These are phyloP conservation scores for Termitomyces sp. DNA, from an alignment of 768 basidiomycete genomes.

Conservation along the genomic window DNA sequence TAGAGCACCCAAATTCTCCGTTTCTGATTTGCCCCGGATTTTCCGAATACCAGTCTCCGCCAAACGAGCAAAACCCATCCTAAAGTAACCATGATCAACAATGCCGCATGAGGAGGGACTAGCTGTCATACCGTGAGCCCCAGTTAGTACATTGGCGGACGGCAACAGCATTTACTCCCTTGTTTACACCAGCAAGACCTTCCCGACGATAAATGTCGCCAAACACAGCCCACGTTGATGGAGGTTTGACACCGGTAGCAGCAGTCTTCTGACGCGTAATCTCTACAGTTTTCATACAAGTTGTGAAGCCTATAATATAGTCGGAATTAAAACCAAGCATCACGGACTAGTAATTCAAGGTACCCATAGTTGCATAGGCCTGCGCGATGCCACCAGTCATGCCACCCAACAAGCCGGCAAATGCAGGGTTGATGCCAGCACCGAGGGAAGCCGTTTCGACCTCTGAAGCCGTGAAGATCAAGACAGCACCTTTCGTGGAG, in stretches of 20 bases:
- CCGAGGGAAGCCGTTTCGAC: conserved; percentile 66
- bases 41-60: conserved; percentile 79
- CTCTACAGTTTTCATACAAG: conserved; percentile 99
- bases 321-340: not conserved
- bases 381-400: conserved; percentile 98
- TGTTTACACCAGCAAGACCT: conserved; percentile 95
- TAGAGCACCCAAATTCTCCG: conserved; percentile 62
- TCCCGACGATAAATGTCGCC: conserved; percentile 91
- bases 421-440: conserved; percentile 73
- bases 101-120: not conserved
- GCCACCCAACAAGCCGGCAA: conserved; percentile 88
- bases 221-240: conserved; percentile 92
- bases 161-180: conserved; percentile 95
- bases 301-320: conserved; percentile 76
- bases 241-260: conserved; percentile 76
- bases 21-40: conserved; percentile 72
- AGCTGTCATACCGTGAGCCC: conserved; percentile 69
- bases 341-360: conserved; percentile 8
- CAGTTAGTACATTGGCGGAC: conserved; percentile 92
- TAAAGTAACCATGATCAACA: conserved; percentile 22
- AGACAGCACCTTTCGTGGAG: conserved; percentile 94
- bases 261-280: conserved; percentile 95
- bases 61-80: conserved; percentile 95
- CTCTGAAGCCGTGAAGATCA: conserved; percentile 95
- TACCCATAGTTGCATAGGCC: conserved; percentile 99